Evolutionary conservation across 768 basidiomycete genomes (phyloP), one percentile per base, ranked within the genome.

Genomic region (Leccinum aurantiacum): DNA sequence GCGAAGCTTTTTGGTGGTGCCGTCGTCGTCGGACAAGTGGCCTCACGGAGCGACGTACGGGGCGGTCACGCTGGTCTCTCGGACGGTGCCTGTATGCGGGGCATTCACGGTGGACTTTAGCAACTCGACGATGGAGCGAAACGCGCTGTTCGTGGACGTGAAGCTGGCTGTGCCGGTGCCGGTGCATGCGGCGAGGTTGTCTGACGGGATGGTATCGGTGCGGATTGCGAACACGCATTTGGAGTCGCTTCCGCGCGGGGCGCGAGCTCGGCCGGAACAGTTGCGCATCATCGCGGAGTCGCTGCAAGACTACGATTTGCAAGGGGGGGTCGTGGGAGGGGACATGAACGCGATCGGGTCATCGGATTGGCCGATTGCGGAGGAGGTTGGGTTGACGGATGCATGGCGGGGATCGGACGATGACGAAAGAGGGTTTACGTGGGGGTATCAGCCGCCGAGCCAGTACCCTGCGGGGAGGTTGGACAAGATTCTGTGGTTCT

Each of bases 191-290:
- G 27, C 75, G 61, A 67, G 68, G 4, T 49, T 75, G 37, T 68
- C 69, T 37, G 77, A 76, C 46, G 73, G 75, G 52, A 72, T 76
- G 27, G 77, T 80, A 54, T 76, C 78, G n/a, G 58, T 90, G 61
- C 79, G 88, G 29, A 74, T 91, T 44, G 82, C 83, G 27, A 91
- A 91, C 69, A 89, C 89, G 25, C 90, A 92, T 67, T 76, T 92
- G 53, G 90, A 92, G 73, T 88, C 88, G 11, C 67, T 87, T 54
- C 75, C 78, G 0, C 15, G 54, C 1, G 87, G 86, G 9, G 74
- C 78, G 61, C 69, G 79, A 29, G 80, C 74, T 19, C 59, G 77
- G 22, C 74, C 81, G 14, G 70, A 70, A 54, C 89, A 91, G 74
- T 61, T 91, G 65, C 71, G 73, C 38, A 72, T 84, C 48, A 78